A percentile compares a stretch with the other conserved stretches of the same genome.
These are phyloP conservation scores for Termitomyces sp. DNA, from an alignment of 768 basidiomycete species.

Conservation along the genomic window DNA sequence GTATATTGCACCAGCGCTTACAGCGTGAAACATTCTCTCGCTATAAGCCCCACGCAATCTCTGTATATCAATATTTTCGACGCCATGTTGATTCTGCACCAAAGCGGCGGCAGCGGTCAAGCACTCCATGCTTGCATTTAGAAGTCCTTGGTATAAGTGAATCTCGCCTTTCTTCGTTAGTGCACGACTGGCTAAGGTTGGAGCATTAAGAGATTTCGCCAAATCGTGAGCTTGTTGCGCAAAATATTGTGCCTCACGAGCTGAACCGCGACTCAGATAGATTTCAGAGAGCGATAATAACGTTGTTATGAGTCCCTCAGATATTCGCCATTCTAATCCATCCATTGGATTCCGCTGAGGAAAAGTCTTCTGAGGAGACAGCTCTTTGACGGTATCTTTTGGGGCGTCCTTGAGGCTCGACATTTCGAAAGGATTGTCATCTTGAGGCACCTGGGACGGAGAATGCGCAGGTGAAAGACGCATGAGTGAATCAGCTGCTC, in stretches of 20 bases:
- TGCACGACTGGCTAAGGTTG: conserved; percentile 60
- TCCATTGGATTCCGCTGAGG: conserved; percentile 34
- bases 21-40: conserved; percentile 29
- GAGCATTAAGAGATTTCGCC: conserved; percentile 61
- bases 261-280: conserved; percentile 72
- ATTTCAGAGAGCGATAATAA: conserved; percentile 59
- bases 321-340: conserved; percentile 70
- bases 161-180: conserved; percentile 65
- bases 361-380: conserved; percentile 18
- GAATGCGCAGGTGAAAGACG: conserved; percentile 43
- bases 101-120: conserved; percentile 45
- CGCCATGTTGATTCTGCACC: conserved; percentile 40
- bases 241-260: conserved; percentile 83
- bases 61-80: conserved; percentile 53
- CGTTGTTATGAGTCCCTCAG: conserved; percentile 62
- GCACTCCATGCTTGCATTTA: conserved; percentile 50
- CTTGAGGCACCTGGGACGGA: conserved; percentile 16
- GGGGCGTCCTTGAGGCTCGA: conserved; percentile 32
- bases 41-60: conserved; percentile 53
- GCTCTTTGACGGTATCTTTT: conserved; percentile 8
- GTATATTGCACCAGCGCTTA: conserved; percentile 49
- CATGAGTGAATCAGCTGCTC: conserved; percentile 63
- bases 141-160: conserved; percentile 52
- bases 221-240: conserved; percentile 71
- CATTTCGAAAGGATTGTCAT: conserved; percentile 61